Evolutionary conservation across 1,139 yeast species (phyloP).

Genomic region (Suhomyces bokatorum): DNA sequence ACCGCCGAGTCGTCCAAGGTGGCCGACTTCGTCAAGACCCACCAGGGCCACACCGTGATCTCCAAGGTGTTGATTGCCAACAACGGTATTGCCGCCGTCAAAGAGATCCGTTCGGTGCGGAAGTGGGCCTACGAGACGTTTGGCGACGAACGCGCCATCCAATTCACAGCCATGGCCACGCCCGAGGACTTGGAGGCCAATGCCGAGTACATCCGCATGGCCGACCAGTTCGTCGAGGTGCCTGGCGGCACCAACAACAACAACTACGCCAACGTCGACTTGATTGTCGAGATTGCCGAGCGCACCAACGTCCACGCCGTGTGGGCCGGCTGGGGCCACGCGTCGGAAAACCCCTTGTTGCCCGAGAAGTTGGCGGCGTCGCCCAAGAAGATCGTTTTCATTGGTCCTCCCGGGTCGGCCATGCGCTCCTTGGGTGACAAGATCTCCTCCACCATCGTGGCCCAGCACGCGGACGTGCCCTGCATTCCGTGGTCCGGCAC

Average conservation of each 20-base stretch:
- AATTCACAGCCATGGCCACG: constrained; percentile 97
- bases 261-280: constrained; percentile 95
- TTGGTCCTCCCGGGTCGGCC: constrained; percentile 98
- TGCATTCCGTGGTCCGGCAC: constrained; percentile 99
- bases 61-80: constrained; percentile 88
- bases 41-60: constrained; percentile 95
- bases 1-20: constrained; percentile 73
- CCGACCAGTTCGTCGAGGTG: constrained; percentile 96
- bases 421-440: constrained; percentile 99
- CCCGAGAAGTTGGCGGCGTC: constrained; percentile 94
- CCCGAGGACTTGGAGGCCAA: constrained; percentile 97
- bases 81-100: constrained; percentile 98
- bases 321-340: constrained; percentile 99
- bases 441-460: constrained; percentile 95
- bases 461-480: constrained; percentile 96
- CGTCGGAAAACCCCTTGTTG: constrained; percentile 91
- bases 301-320: constrained; percentile 96
- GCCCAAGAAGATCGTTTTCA: constrained; percentile 82
- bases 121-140: constrained; percentile 99
- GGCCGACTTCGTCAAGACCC: constrained; percentile 79
- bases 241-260: constrained; percentile 99
- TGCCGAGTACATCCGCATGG: constrained; percentile 98
- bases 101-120: constrained; percentile 94
- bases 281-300: constrained; percentile 96
- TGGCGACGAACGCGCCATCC: constrained; percentile 90